Evolutionary conservation across 371 early-diverging fungal species (phyloP).

Genomic region (Lichtheimia ornata): DNA sequence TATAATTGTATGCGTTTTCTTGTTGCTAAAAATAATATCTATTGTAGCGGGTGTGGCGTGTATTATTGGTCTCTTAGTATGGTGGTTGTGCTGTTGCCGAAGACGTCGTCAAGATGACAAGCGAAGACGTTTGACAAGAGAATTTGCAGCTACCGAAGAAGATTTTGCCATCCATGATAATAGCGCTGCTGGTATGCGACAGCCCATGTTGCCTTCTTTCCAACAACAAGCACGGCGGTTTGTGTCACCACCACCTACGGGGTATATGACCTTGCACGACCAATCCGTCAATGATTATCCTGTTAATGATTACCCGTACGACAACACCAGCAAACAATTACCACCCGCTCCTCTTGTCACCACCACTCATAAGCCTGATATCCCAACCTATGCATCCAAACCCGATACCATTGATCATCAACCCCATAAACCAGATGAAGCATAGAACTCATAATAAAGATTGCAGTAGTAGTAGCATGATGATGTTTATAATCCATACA

Average conservation of each 20-base stretch:
- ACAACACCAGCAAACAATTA: no score
- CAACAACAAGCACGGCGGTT: conserved; percentile 16
- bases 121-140: neutral
- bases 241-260: conserved; percentile 17
- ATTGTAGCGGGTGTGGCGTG: conserved; percentile 15
- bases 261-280: conserved; percentile 14
- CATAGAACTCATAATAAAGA: no score
- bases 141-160: conserved; percentile 26
- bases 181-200: conserved; percentile 27
- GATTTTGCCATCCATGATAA: conserved; percentile 39
- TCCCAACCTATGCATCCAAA: neutral
- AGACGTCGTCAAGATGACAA: conserved; percentile 31
- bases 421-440: no score
- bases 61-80: conserved; percentile 39
- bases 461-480: no score
- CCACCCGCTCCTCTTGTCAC: neutral
- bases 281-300: neutral
- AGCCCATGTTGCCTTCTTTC: conserved; percentile 7
- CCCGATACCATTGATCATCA: no score
- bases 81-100: conserved; percentile 33
- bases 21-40: neutral
- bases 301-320: no score
- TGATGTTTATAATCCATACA: conserved; percentile 60
- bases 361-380: neutral
- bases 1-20: neutral